Percentiles rank a stretch among this genome's conserved stretches.
phyloP scores from a whole-genome alignment of 345 rosid genomes.

The Euclidium syriacum region DNA sequence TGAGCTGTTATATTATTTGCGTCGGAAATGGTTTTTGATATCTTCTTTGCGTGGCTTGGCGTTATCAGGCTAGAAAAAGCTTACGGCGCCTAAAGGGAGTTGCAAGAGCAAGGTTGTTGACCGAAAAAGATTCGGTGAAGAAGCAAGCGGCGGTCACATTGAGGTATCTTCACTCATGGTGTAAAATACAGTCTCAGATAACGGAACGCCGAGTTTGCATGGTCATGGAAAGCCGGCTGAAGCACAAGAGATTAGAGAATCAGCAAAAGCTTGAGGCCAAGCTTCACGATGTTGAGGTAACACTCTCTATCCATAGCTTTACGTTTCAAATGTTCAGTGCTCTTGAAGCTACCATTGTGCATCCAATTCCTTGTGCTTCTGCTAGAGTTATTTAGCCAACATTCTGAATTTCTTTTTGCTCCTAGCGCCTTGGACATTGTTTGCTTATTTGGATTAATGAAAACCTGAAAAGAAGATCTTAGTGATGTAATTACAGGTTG shows the following conservation, averaged over 20 bases:
- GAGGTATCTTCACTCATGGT: slow-evolving; percentile 80
- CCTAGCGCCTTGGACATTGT: no score
- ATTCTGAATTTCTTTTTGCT: background rate
- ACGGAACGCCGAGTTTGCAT: slow-evolving; percentile 64
- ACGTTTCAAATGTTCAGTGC: background rate
- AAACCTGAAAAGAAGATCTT: background rate
- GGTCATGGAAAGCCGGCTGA: slow-evolving; percentile 71
- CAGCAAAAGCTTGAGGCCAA: slow-evolving; percentile 92
- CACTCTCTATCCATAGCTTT: background rate
- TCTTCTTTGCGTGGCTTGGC: background rate
- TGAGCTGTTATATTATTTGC: background rate
- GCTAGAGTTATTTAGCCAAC: background rate
- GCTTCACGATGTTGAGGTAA: slow-evolving; percentile 83
- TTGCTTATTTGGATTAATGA: no score
- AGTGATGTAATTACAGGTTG: slow-evolving; percentile 53
- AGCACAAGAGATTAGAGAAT: slow-evolving; percentile 80
- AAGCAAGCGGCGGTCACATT: slow-evolving; percentile 59
- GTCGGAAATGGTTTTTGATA: background rate
- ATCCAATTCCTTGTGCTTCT: background rate
- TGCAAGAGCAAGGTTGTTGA: slow-evolving; percentile 44
- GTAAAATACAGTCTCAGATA: slow-evolving; percentile 65
- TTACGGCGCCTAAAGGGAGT: slow-evolving; percentile 62
- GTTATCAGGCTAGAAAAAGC: slow-evolving; percentile 62
- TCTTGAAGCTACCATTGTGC: no score
- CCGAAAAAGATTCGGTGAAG: slow-evolving; percentile 45